Base-by-base conservation (phyloP, 179 eudicot genomes). In the Vitellaria paradoxa region DNA sequence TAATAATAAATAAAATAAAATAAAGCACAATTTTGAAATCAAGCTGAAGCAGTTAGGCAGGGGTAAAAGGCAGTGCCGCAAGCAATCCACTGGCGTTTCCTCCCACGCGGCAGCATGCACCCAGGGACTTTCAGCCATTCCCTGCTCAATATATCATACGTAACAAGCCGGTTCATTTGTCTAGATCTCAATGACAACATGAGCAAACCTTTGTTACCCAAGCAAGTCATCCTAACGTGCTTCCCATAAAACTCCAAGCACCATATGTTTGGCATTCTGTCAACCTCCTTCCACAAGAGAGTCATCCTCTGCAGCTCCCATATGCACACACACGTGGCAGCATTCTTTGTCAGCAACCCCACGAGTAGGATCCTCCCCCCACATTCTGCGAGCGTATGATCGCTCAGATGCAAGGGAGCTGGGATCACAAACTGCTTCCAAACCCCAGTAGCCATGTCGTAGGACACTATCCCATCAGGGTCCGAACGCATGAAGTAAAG, bases 281-380 rank as follows among this genome's bases (percentile, higher is more conserved):
- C 98, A 84, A 93, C 97, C 98, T 93, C 98, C 90, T 87, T 92
- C 97, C 98, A 93, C 77, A 93, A 82, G 79, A 93, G 91, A 84
- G 90, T 90, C 98, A 93, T 93, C 86, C 83, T 93, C 85, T 93
- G 95, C 80, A 93, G 90, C 93, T 93, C 97, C 98, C 98, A 93
- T 78, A 93, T 81, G 84, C 92, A 92, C 76, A 91, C 93, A 55
- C 97, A 93, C 5, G 97, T 92, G 81, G 92, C 98, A 4, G 92
- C 95, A 67, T 92, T 90, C 84, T 87, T 92, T 0, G 92, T 89
- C 76, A 92, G 84, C 73, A 93, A 84, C 57, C 97, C 97, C 79
- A 86, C 97, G 30, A 93, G 91, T 82, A 88, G 84, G 57, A 93
- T 81, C 68, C 87, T 82, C 12, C 95, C 97, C 57, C 86, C 98